Base-by-base conservation (phyloP, 495 filamentous ascomycete genomes). In the Podospora fimiseda region DNA sequence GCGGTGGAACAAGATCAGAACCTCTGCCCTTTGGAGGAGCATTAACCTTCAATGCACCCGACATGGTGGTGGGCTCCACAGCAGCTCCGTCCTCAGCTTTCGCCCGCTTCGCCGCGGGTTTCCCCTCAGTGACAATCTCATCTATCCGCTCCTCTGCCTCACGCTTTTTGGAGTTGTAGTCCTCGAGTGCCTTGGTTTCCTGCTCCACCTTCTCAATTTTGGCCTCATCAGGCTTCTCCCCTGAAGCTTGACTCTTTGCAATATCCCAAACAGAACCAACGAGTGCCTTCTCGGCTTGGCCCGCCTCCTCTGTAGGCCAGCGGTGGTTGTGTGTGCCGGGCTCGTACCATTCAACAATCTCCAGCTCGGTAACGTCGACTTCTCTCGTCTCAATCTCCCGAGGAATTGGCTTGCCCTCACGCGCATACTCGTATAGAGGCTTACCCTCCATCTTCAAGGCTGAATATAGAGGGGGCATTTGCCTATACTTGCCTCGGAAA, bases 401-500 rank as follows among this genome's bases (percentile, higher is more conserved):
- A 2, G 92, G 92, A 7, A 91, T 80, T 47, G 84, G 77, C 63
- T 86, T 88, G 1, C 94, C 94, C 63, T 88, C 88, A 13, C 94
- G 74, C 22, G 94, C 94, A 70, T 97, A 97, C 73, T 99, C 90
- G 61, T 97, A 99, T 23, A 95, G 74, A 23, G 83, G 83, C 73
- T 96, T 97, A 2, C 93, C 93, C 48, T 96, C 72, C 57, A 96
- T 84, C 64, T 86, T 87, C 37, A 97, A 74, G 21, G 94, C 92
- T n/a, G 89, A 95, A 66, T 88, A 84, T 19, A 99, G 81, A 19
- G 92, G 93, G 33, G 94, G 94, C 57, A 84, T 80, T 76, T 99
- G 94, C 79, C 88, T 86, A 60, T 89, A 87, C 62, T 88, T 85
- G 9, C 94, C 94, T 24, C 87, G 78, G 69, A 95, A 97, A 57